Percentiles rank a stretch among this genome's conserved stretches.
These are phyloP conservation scores for Fraxinus angustifolia DNA, from an alignment of 305 asterid genomes.

Conservation along the genomic window DNA sequence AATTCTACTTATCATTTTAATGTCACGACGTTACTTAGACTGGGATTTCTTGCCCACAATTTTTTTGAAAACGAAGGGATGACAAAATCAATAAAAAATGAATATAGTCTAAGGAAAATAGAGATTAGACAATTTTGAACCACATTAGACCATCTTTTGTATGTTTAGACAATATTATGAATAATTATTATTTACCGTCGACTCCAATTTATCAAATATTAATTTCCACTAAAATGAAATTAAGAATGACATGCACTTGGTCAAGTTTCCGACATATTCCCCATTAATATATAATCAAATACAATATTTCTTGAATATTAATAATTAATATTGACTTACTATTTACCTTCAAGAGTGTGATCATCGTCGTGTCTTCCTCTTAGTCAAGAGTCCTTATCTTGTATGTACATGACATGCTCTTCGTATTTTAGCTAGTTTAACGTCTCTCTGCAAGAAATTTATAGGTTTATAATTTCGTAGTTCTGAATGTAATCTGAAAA, in stretches of 20 bases:
- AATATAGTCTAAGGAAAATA: neutral
- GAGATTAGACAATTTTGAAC: neutral
- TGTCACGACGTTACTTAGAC: too few species aligned
- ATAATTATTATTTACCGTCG: neutral
- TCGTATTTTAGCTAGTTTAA: too few species aligned
- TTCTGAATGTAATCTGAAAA: too few species aligned
- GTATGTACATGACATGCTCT: too few species aligned
- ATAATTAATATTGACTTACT: neutral
- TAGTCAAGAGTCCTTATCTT: neutral
- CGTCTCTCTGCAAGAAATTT: neutral
- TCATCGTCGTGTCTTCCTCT: neutral
- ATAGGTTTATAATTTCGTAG: too few species aligned
- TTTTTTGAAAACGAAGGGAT: too few species aligned
- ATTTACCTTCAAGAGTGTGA: neutral
- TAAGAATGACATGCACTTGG: neutral
- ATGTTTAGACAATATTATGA: neutral
- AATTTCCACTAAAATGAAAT: neutral
- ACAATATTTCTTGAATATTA: too few species aligned
- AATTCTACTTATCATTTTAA: too few species aligned
- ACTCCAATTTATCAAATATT: neutral
- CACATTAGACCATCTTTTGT: neutral
- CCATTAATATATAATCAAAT: neutral
- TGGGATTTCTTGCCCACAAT: too few species aligned
- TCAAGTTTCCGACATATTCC: neutral
- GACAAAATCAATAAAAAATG: too few species aligned